Evolutionary conservation across 2,329 filamentous ascomycete species (phyloP).

Genomic region (Alternaria consortialis): DNA sequence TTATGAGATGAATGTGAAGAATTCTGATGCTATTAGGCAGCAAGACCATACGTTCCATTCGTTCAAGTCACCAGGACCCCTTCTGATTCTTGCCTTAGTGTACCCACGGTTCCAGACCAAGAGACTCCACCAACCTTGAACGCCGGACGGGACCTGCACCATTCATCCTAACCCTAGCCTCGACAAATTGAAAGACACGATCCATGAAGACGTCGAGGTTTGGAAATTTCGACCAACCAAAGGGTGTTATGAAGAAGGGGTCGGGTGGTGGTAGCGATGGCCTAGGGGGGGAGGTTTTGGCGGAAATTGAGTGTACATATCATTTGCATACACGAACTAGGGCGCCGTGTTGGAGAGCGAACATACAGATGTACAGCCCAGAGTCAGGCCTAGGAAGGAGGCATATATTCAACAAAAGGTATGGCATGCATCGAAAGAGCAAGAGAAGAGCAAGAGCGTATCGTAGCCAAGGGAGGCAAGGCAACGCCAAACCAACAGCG

Average conservation of each 20-base stretch:
- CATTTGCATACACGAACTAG: background rate
- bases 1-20: background rate
- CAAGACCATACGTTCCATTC: no score
- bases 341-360: background rate
- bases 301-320: accelerated
- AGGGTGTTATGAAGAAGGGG: no score
- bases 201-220: no score
- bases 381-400: background rate
- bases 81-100: background rate
- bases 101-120: background rate
- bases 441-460: background rate
- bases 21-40: background rate
- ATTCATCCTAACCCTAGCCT: no score
- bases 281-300: background rate
- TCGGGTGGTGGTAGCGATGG: background rate
- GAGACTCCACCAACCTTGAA: background rate
- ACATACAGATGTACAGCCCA: background rate
- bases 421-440: background rate
- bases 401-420: background rate
- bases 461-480: background rate
- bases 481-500: background rate
- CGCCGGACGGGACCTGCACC: background rate
- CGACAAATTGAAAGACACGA: background rate
- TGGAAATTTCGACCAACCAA: no score
- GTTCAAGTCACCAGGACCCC: no score